Conservation (phyloP, 148 eudicot species). For the Dianthus caryophyllus region DNA sequence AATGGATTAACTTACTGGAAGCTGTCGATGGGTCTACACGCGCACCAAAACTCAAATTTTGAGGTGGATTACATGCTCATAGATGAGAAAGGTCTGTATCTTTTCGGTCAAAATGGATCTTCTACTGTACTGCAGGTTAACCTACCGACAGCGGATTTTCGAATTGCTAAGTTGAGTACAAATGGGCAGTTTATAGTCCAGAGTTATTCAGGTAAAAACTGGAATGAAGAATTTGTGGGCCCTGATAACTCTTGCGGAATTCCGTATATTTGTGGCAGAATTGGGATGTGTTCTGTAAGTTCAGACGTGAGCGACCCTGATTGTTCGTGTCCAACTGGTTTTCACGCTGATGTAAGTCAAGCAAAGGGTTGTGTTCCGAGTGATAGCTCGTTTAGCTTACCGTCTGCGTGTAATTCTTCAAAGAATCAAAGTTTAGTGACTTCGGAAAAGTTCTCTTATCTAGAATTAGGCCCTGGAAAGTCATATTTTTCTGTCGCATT, state of each 20-base stretch:
- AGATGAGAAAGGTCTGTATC: constrained; percentile 55
- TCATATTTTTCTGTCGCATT: constrained; percentile 53
- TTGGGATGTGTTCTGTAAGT: constrained; percentile 44
- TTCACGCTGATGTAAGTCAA: constrained; percentile 20
- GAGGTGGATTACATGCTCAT: constrained; percentile 43
- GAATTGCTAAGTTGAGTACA: constrained; percentile 42
- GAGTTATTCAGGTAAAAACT: constrained; percentile 32
- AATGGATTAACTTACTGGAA: constrained; percentile 50
- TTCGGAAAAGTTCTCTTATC: constrained; percentile 33
- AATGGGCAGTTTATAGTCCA: constrained; percentile 49
- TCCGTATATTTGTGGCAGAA: constrained; percentile 52
- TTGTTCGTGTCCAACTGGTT: constrained; percentile 62
- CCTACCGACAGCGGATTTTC: constrained; percentile 36
- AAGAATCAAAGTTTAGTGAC: constrained; percentile 9
- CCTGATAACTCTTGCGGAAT: constrained; percentile 52
- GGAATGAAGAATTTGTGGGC: constrained; percentile 35
- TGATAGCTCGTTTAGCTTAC: constrained; percentile 39
- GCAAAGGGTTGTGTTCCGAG: constrained; percentile 44
- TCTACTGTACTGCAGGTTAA: constrained; percentile 36
- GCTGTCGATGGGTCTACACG: constrained; percentile 53
- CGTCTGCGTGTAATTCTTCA: constrained; percentile 43
- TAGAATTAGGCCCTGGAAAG: constrained; percentile 39
- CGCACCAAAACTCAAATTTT: constrained; percentile 36
- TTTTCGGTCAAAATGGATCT: constrained; percentile 39
- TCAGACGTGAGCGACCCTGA: constrained; percentile 24